Conservation (phyloP, 2,329 filamentous ascomycete genomes). For the Pleoardoris graminearum region DNA sequence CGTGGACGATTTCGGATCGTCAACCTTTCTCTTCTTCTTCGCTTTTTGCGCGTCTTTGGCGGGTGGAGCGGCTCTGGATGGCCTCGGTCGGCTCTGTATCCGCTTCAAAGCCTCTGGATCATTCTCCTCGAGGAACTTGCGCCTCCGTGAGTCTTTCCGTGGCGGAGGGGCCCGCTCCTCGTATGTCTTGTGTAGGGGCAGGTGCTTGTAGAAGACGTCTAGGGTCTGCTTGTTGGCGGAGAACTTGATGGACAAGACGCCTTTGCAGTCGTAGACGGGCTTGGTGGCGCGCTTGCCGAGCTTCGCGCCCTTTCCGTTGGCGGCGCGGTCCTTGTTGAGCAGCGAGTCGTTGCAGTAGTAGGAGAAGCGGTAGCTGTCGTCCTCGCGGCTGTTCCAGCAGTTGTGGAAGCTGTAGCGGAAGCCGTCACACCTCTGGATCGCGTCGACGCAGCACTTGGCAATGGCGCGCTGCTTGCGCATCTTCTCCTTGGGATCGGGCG, state of each 20-base stretch:
- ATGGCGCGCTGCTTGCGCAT: conserved; percentile 53
- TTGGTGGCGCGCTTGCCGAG: conserved; percentile 46
- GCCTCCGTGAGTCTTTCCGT: conserved; percentile 46
- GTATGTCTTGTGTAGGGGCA: conserved; percentile 52
- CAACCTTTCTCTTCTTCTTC: conserved; percentile 29
- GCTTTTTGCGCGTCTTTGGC: conserved; percentile 24
- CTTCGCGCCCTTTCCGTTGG: conserved; percentile 49
- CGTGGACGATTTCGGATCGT: conserved; percentile 34
- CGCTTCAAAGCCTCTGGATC: conserved; percentile 39
- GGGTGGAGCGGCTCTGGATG: conserved; percentile 24
- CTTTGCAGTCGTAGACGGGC: conserved; percentile 55
- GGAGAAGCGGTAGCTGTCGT: conserved; percentile 52
- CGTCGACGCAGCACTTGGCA: conserved; percentile 50
- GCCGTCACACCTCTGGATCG: conserved; percentile 51
- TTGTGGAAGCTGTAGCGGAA: conserved; percentile 56
- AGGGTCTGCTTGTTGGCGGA: conserved; percentile 47
- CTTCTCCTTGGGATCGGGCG: conserved; percentile 44
- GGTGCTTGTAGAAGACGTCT: conserved; percentile 53
- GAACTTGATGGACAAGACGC: conserved; percentile 54
- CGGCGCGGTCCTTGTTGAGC: conserved; percentile 55
- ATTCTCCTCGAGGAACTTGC: conserved; percentile 40
- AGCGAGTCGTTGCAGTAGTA: conserved; percentile 57
- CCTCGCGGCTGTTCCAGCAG: conserved; percentile 52
- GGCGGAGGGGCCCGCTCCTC: conserved; percentile 49
- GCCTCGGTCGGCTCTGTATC: conserved; percentile 30